Evolutionary conservation across 2,329 filamentous ascomycete species (phyloP), one percentile per base, ranked within the genome.

Genomic region (Aspergillus udagawae): DNA sequence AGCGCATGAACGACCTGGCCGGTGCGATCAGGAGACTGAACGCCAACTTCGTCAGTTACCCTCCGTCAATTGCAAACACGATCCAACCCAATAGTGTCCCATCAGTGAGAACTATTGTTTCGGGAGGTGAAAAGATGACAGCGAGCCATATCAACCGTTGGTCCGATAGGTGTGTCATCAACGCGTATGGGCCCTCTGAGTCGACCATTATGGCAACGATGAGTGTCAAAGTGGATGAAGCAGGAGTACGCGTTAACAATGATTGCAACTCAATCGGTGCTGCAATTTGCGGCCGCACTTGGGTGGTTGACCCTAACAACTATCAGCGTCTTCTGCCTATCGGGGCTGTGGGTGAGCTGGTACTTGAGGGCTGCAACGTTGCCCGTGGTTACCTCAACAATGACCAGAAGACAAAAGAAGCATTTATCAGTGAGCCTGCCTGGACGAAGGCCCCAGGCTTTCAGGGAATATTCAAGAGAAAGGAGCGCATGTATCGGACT

Each of bases 61-160:
- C 86, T 0, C 82, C 85, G 1, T 78, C 83, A 0, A 77, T 88
- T n/a, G 82, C 83, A 0, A 73, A 75, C 21, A 73, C 78, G 0
- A 57, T 83, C 1, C 70, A 75, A 8, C 79, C 78, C 0, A 68
- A 73, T 38, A 73, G 71, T 12, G 73, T 83, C 1, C 77, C 79
- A 1, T 73, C 70, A 0, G 63, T 83, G 38, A 77, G 73, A 53
- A 73, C 71, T 0, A 64, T 83, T 48, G 68, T 73, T 2, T 70
- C 77, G 9, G 77, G 77, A 10, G 79, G 79, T 21, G 79, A 82
- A 56, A 76, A 77, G 41, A 72, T 75, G 61, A 70, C 75, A 1
- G 66, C 72, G 7, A 70, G 70, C 25, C 70, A 78, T 50, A 73
- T 80, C 47, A 69, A 74, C 35, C 76, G 74, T 51, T 82, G 79